phyloP scores from a whole-genome alignment of 306 rosid genomes.

The Rosa rugosa region DNA sequence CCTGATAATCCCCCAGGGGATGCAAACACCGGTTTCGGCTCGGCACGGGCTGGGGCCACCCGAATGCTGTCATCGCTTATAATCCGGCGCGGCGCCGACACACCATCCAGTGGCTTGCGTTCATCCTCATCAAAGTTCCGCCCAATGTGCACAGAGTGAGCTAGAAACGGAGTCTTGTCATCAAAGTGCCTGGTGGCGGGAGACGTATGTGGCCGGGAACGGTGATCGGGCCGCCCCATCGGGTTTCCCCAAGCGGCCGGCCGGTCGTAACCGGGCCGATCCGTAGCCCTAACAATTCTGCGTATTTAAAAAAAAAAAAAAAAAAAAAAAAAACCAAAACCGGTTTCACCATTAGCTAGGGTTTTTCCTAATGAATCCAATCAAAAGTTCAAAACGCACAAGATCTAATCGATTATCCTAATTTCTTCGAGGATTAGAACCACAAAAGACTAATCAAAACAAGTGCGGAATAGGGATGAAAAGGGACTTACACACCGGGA shows the following conservation, averaged over 20 bases:
- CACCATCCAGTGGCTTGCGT: conserved; percentile 85
- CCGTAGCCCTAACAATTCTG: conserved; percentile 67
- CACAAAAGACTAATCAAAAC: background rate
- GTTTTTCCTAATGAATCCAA: background rate
- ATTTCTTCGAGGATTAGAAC: background rate
- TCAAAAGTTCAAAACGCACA: background rate
- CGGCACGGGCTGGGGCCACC: conserved; percentile 41
- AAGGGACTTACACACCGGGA: conserved; percentile 84
- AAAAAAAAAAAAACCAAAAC: background rate
- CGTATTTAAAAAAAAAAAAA: background rate
- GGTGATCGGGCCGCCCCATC: conserved; percentile 65
- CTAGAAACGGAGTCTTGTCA: conserved; percentile 67
- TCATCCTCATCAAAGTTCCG: conserved; percentile 98
- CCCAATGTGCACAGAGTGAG: conserved; percentile 72
- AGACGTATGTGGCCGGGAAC: conserved; percentile 87
- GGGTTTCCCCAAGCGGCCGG: conserved; percentile 69
- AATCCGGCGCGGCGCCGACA: conserved; percentile 61
- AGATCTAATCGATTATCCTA: background rate
- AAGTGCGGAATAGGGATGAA: background rate
- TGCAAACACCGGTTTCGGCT: conserved; percentile 55
- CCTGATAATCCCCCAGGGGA: conserved; percentile 52
- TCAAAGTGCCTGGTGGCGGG: conserved; percentile 78
- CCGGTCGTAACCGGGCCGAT: conserved; percentile 75
- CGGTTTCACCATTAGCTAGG: background rate
- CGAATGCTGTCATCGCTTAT: conserved; percentile 69